Percentiles rank a stretch among this genome's conserved stretches.
Evolutionary conservation across 371 early-diverging fungal genomes (phyloP).

Genomic region (Rhizomucor pusillus): DNA sequence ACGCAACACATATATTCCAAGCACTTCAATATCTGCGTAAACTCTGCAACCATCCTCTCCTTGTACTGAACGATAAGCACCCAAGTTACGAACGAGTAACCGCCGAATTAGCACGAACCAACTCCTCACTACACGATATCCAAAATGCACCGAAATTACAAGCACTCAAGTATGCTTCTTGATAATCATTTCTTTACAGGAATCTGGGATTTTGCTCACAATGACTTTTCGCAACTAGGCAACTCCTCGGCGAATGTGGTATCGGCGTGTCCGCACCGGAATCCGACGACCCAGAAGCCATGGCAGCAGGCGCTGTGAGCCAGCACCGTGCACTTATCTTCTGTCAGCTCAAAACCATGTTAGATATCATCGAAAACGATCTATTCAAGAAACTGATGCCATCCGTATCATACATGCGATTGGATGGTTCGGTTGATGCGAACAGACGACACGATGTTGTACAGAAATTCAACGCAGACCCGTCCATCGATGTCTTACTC

Average conservation of each 20-base stretch:
- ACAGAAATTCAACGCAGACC: slow-evolving; percentile 93
- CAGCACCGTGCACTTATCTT: slow-evolving; percentile 97
- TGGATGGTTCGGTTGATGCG: slow-evolving; percentile 95
- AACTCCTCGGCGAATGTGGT: slow-evolving; percentile 90
- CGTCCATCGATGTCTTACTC: slow-evolving; percentile 93
- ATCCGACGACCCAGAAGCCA: slow-evolving; percentile 46
- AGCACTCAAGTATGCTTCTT: slow-evolving; percentile 66
- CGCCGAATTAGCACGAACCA: slow-evolving; percentile 56
- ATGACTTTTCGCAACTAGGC: slow-evolving; percentile 30
- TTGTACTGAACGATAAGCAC: slow-evolving; percentile 84
- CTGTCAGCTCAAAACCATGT: slow-evolving; percentile 95
- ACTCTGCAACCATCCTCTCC: slow-evolving; percentile 94
- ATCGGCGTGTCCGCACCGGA: slow-evolving; percentile 70
- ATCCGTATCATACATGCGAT: slow-evolving; percentile 86
- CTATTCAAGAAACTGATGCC: slow-evolving; percentile 84
- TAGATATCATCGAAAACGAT: slow-evolving; percentile 95
- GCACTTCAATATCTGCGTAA: slow-evolving; percentile 94
- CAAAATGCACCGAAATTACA: slow-evolving; percentile 91
- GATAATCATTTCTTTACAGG: slow-evolving; percentile 7
- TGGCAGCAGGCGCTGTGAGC: slow-evolving; percentile 66
- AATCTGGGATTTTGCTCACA: slow-evolving; percentile 4
- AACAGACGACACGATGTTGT: slow-evolving; percentile 88
- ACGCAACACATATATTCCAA: slow-evolving; percentile 91
- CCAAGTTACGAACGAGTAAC: slow-evolving; percentile 76
- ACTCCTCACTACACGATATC: slow-evolving; percentile 75